A percentile compares a stretch with the other conserved stretches of the same genome.
Conservation (phyloP, 306 rosid species). For the Acacia acuminata region DNA sequence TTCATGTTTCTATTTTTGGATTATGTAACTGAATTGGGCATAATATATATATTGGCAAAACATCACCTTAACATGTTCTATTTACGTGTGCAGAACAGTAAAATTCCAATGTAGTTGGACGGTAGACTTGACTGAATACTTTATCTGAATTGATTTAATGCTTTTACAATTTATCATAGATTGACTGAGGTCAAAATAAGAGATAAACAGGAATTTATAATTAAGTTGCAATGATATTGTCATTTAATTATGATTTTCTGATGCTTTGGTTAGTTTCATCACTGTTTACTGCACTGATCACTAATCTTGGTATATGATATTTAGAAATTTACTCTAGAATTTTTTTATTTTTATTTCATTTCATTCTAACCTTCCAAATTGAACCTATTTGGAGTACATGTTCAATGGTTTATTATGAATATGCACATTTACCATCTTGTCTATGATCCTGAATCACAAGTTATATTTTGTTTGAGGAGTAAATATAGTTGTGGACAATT, state of each 20-base stretch:
- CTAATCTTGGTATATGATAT: background rate
- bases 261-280: background rate
- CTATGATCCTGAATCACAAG: background rate
- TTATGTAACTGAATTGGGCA: background rate
- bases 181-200: background rate
- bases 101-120: background rate
- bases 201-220: background rate
- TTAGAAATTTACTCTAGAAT: background rate
- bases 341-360: background rate
- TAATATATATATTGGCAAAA: background rate
- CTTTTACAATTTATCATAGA: background rate
- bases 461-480: background rate
- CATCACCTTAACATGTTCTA: background rate
- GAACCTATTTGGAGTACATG: background rate
- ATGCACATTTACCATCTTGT: background rate
- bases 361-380: background rate
- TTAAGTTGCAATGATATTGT: background rate
- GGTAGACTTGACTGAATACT: background rate
- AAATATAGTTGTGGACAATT: background rate
- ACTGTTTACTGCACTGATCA: background rate
- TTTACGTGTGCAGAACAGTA: background rate
- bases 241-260: background rate
- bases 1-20: constrained; percentile 10
- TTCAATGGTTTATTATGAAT: background rate
- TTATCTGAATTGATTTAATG: background rate